Base-by-base conservation (phyloP, 2,329 filamentous ascomycete species). In the Didymella glomerata region DNA sequence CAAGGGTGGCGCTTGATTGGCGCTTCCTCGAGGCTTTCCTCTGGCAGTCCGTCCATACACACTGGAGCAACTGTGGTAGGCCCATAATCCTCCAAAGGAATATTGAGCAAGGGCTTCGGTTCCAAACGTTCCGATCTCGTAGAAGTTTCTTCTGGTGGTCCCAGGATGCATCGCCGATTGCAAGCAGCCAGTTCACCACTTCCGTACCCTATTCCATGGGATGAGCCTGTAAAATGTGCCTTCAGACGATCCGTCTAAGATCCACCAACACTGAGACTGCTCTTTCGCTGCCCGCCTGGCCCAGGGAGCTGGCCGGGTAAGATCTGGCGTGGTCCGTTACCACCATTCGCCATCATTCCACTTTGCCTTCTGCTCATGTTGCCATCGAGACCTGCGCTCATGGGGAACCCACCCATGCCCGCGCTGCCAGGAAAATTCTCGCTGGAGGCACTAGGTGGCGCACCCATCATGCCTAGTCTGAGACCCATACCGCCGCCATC, bases 301-400 rank as follows among this genome's bases (percentile, higher is more conserved):
- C 71, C 71, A 8, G 74, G 75, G n/a, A 78, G 51, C 49, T 78
- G 76, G 0, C 76, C 76, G 1, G 76, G 76, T 7, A 77, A 57
- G 38, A 78, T 76, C 60, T 76, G 75, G 32, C 76, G 60, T 6
- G 74, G 74, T 4, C 44, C 44, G 16, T 30, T 36, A 4, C 63
- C 63, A n/a, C 60, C 47, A 34, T 24, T 59, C 4, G 40, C 68
- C 61, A 68, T 56, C 49, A 77, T 72, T 7, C 67, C 66, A 48
- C 73, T 76, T 52, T 71, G 73, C 44, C 76, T 52, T 36, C 74
- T 63, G 1, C 44, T 14, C 55, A 58, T 58, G 22, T 66, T 47
- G 16, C 68, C 62, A 25, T 76, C 74, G 1, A 76, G 53, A 0
- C 72, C 72, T 10, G 73, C 71, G 48, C 73, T 76, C 47, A 75